These are phyloP conservation scores for Ceratobasidium theobromae DNA, from an alignment of 1,284 basidiomycete genomes.

Conservation along the genomic window DNA sequence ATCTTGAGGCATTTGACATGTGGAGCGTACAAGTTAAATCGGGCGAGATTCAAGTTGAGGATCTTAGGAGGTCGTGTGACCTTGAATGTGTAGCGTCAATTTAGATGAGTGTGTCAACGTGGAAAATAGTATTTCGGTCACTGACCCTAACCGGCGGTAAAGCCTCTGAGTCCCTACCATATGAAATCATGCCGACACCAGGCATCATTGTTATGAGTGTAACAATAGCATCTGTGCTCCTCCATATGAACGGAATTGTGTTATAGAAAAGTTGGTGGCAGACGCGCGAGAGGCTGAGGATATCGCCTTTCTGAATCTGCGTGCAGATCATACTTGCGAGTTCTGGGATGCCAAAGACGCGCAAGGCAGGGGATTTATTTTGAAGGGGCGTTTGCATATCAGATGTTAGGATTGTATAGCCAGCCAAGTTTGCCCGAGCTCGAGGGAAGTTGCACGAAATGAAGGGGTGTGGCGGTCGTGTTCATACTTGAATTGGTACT, in stretches of 20 bases:
- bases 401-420: too few species aligned
- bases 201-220: background rate
- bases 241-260: background rate
- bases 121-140: too few species aligned
- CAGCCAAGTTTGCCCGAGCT: too few species aligned
- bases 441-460: too few species aligned
- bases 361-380: background rate
- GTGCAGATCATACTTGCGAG: background rate
- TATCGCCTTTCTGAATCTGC: background rate
- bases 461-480: too few species aligned
- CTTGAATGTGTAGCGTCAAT: background rate
- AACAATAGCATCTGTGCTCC: background rate
- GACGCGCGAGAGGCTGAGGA: background rate
- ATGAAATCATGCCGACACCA: too few species aligned
- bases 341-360: background rate
- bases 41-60: background rate
- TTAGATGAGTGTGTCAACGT: too few species aligned
- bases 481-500: too few species aligned
- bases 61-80: background rate
- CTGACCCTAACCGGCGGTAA: too few species aligned
- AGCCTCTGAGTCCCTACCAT: too few species aligned
- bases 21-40: background rate
- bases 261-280: background rate
- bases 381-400: background rate
- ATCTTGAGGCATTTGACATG: background rate